Evolutionary conservation across 2,329 filamentous ascomycete species (phyloP), one percentile per base, ranked within the genome.

Genomic region (Ceratocystis cacaofunesta): DNA sequence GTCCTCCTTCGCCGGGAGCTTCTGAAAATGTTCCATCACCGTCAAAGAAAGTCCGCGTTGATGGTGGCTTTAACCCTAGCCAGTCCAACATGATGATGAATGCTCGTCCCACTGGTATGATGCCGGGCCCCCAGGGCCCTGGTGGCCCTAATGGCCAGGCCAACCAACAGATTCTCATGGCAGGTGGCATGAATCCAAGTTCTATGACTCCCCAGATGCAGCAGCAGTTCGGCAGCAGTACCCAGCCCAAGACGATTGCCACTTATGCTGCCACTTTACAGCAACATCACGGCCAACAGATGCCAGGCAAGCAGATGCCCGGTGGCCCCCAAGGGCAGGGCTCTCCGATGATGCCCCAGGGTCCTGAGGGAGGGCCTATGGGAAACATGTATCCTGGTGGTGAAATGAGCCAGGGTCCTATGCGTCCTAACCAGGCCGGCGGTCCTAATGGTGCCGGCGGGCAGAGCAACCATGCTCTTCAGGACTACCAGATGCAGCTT

Each of bases 21-120:
- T 86, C 85, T 65, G 92, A 96, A 64, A 94, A 94, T 72, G 91
- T 90, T 30, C 90, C 91, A 3, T 97, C 92, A 41, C 92, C 92
- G 1, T 92, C 89, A 69, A 97, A 97, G 78, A 84, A 92, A 72
- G 89, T 86, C 66, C 88, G 92, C 66, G 82, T 96, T 68, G 83
- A 84, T 71, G 80, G 81, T 43, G 81, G 81, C 8, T 90, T 90
- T 76, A 89, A 89, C 73, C 85, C 86, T 68, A 86, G 85, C 72
- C 87, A 86, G 71, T 77, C 77, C 66, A 79, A 76, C 68, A 88
- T 92, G 82, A 87, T 88, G 77, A 84, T 85, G 65, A 90, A 89
- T 75, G 88, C 87, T 71, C 83, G 84, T 73, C 87, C 86, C 65
- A 79, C 75, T 69, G 85, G 86, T 74, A 86, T 81, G 72, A 89